Evolutionary conservation across 306 rosid genomes (phyloP), one percentile per base, ranked within the genome.

Genomic region (Begonia loranthoides): DNA sequence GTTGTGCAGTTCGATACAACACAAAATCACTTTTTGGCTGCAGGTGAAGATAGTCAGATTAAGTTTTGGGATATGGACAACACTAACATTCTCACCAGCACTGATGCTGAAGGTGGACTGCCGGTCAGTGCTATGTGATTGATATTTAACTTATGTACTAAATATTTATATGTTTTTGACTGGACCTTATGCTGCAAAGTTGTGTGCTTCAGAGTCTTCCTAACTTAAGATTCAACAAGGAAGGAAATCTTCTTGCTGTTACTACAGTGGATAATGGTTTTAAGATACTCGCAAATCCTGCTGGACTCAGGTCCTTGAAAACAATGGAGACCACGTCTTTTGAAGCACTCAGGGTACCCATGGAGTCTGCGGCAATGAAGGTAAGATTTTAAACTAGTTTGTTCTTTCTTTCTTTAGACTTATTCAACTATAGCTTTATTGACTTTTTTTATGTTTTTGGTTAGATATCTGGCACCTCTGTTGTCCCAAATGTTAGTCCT

Each of bases 41-140:
- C 73, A 5, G 96, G 94, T 58, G 96, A 83, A 78, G 96, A 87
- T 39, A 60, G 74, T 64, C 89, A 75, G 56, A 83, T 87, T 67
- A 87, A 80, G 76, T 80, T 80, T 66, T 87, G 96, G 96, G 87
- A 87, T 71, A 80, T 87, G 96, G 94, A 87, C 67, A 78, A 54
- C 39, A 15, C 13, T 55, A 74, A 60, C 57, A 41, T 66, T 58
- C 59, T 79, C 52, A 52, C 76, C 15, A 73, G 69, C 73, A 83
- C 59, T 4, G 90, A 87, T 10, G 94, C 81, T 0, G 90, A 78
- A 14, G 94, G 94, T 58, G 90, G 87, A 61, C 82, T 87, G 21
- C 87, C 81, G 72, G 96, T 87, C 45, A 61, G 73, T 67, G 55
- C 61, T 54, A 49, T 46, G 45, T 21, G 56, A 12, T 43, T 45